Evolutionary conservation across 371 early-diverging fungal species (phyloP).

Genomic region (Amoeboaphelidium protococcarum): DNA sequence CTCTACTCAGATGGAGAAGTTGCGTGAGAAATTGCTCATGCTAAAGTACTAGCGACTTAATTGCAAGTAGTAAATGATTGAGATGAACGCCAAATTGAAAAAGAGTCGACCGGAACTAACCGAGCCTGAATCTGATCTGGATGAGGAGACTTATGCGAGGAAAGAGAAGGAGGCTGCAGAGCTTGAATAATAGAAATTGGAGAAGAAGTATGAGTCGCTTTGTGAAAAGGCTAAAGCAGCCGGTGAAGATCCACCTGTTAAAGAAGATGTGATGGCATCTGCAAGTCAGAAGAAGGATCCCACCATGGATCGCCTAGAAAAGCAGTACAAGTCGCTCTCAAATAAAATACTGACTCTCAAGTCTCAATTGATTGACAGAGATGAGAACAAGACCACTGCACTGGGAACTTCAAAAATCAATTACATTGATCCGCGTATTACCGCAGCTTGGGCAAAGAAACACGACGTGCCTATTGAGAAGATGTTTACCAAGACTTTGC

Average conservation of each 20-base stretch:
- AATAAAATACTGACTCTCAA: conserved; percentile 34
- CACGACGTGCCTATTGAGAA: conserved; percentile 67
- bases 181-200: conserved; percentile 19
- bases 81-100: conserved; percentile 37
- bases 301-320: conserved; percentile 30
- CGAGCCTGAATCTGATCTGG: conserved; percentile 43
- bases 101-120: conserved; percentile 33
- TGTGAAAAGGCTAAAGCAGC: conserved; percentile 10
- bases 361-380: conserved; percentile 48
- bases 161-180: conserved; percentile 15
- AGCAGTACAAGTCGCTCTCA: conserved; percentile 30
- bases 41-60: conserved; percentile 54
- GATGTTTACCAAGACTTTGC: conserved; percentile 60
- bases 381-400: conserved; percentile 89
- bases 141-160: conserved; percentile 43
- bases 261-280: conserved; percentile 8
- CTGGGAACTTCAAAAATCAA: conserved; percentile 90
- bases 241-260: conserved; percentile 21
- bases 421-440: conserved; percentile 92
- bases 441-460: conserved; percentile 71
- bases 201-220: conserved; percentile 36
- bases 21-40: conserved; percentile 50
- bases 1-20: conserved; percentile 39
- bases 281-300: conserved; percentile 9
- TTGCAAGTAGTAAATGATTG: conserved; percentile 30